Base-by-base conservation (phyloP, 305 asterid genomes). In the Fraxinus dipetala region DNA sequence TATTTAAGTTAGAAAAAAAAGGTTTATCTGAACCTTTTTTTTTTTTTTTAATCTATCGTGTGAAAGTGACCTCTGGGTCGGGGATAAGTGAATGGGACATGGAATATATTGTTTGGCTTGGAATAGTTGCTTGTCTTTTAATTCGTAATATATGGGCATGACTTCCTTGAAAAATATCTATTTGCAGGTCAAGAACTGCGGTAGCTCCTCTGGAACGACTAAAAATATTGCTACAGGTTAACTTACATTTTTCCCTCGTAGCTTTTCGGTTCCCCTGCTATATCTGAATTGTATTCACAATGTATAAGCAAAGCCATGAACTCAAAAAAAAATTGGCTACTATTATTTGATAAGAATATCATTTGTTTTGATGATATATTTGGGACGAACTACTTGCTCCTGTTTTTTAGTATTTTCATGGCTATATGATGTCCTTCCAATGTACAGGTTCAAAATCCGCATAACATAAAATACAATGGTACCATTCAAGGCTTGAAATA, bases 131-230 rank as follows among this genome's bases (percentile, higher is more conserved):
- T 70, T 83, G 59, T 63, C 70, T 79, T 82, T 35, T 18, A 16
- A n/a, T 40, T 78, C 32, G 72, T 14, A 72, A 35, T 8, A 40
- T 13, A 34, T 3, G 26, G 63, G 32, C 11, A 61, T 85, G 80
- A 72, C 82, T 76, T 76, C 83, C 80, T 88, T 76, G 79, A 51
- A 81, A 76, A 75, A 30, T 85, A 75, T 45, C 79, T 74, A 79
- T 83, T 69, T 90, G 74, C 96, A 94, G 98, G 88, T 87, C 89
- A 30, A 83, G 89, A 7, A 87, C 89, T 40, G 89, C 89, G 1
- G 87, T 87, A 72, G 89, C 89, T 34, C 89, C 89, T 5, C 36
- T 87, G 54, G 89, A 87, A 87, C 87, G 89, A 35, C 80, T 87
- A 43, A 87, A 87, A 82, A 87, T 87, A 72, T 75, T 87, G 79